Evolutionary conservation across 2,329 filamentous ascomycete genomes (phyloP).

Genomic region (Colletotrichum australisinense): DNA sequence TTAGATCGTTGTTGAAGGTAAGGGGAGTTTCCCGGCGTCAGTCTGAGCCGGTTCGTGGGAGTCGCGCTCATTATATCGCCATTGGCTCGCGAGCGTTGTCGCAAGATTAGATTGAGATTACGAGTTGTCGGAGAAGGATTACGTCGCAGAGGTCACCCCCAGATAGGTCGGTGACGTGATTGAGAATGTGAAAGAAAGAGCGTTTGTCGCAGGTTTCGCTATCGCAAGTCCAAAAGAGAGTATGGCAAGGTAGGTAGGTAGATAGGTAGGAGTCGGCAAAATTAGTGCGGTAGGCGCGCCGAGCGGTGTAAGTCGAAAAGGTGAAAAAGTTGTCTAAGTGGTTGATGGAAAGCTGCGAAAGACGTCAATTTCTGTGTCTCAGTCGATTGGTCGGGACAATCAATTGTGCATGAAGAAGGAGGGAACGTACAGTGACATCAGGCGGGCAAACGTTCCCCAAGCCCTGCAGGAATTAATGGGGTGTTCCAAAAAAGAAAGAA

Average conservation of each 20-base stretch:
- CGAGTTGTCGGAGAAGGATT: constrained; percentile 4
- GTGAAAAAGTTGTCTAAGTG: constrained; percentile 9
- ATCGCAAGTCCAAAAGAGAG: neutral
- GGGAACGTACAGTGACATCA: constrained; percentile 34
- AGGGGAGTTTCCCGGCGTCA: constrained; percentile 83
- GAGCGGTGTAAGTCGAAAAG: constrained; percentile 7
- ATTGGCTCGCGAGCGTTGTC: constrained; percentile 53
- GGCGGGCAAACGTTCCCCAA: constrained; percentile 13
- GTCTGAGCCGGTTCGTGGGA: constrained; percentile 71
- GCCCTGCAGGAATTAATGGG: constrained; percentile 19
- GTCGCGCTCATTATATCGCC: constrained; percentile 69
- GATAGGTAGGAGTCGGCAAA: neutral
- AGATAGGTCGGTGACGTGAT: neutral
- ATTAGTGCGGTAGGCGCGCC: constrained; percentile 4
- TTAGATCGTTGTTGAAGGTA: constrained; percentile 67
- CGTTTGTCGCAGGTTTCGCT: neutral
- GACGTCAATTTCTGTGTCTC: constrained; percentile 14
- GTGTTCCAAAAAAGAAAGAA: neutral
- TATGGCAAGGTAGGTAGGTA: neutral
- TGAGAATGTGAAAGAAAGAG: neutral
- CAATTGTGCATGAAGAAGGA: neutral
- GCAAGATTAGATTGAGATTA: constrained; percentile 15
- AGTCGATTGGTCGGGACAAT: constrained; percentile 19
- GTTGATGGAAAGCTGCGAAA: constrained; percentile 31
- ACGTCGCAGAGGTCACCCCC: constrained; percentile 13